Evolutionary conservation across 768 basidiomycete species (phyloP), one percentile per base, ranked within the genome.

Genomic region (Dendrothele bispora): DNA sequence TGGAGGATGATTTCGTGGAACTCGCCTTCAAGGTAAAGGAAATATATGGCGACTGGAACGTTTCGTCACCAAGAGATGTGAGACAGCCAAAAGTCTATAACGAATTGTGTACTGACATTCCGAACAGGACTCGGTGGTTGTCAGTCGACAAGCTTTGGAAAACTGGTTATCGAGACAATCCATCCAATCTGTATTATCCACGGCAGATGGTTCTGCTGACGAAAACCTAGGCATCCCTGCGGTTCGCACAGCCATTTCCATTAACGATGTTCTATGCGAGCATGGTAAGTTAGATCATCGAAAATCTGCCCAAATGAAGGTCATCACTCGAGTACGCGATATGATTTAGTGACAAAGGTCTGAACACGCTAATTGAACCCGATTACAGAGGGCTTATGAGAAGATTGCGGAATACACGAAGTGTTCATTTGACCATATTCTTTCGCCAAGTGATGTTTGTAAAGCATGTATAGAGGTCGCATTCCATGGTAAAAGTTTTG

Each of bases 41-140:
- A 30, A 78, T 91, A 7, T 91, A 84, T 64, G 71, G 54, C 3
- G 69, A 64, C 28, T 93, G 91, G 91, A 70, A 74, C 49, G 55
- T 83, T 3, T 56, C 63, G 24, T 71, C 73, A 15, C 55, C 62
- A 18, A 61, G 73, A 11, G 73, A 80, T 65, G 89, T 87, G 51
- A 49, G 67, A 48, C 7, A 5, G n/a, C n/a, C n/a, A n/a, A n/a
- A n/a, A n/a, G n/a, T n/a, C n/a, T n/a, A n/a, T n/a, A n/a, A n/a
- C n/a, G n/a, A n/a, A n/a, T n/a, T n/a, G n/a, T n/a, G n/a, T n/a
- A n/a, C n/a, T n/a, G n/a, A n/a, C n/a, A n/a, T 20, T 26, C 41
- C 24, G 24, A 46, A 28, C 46, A 80, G 84, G 75, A 81, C 17
- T 76, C 72, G 12, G 67, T 82, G 14, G 73, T 92, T 29, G 73